These are phyloP conservation scores for Ceratonia siliqua DNA, from an alignment of 306 rosid genomes.

Conservation along the genomic window DNA sequence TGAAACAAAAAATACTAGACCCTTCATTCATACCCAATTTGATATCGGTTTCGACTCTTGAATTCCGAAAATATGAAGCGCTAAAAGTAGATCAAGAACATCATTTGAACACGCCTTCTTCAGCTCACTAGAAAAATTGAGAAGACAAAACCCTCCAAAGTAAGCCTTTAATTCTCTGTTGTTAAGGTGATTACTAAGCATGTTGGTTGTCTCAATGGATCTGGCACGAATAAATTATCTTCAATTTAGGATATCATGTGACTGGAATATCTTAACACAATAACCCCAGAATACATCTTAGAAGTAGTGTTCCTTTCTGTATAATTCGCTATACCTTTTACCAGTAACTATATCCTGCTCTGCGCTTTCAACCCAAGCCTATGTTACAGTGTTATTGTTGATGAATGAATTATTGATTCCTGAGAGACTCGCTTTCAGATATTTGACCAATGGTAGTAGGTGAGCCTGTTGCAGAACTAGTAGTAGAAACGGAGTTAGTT, in stretches of 20 bases:
- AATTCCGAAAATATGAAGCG: too few relatives aligned
- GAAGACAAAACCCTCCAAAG: too few relatives aligned
- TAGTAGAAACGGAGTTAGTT: conserved; percentile 41
- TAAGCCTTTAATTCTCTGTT: too few relatives aligned
- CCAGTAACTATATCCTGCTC: conserved; percentile 26
- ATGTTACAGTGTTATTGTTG: conserved; percentile 11
- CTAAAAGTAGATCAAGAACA: too few relatives aligned
- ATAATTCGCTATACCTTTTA: conserved; percentile 16
- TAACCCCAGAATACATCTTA: not conserved
- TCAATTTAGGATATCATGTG: not conserved
- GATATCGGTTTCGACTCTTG: too few relatives aligned
- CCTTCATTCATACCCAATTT: too few relatives aligned
- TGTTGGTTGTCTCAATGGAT: not conserved
- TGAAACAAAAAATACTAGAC: too few relatives aligned
- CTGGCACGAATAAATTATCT: not conserved
- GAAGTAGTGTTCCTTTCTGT: conserved; percentile 24
- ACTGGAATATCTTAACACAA: not conserved
- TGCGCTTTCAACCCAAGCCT: conserved; percentile 38
- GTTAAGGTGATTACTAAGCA: not conserved
- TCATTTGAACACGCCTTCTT: too few relatives aligned
- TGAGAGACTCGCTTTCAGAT: conserved; percentile 42
- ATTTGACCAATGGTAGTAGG: conserved; percentile 39
- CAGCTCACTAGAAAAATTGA: too few relatives aligned
- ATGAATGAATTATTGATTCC: conserved; percentile 36
- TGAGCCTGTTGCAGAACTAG: conserved; percentile 42